Evolutionary conservation across 2,329 filamentous ascomycete species (phyloP), one percentile per base, ranked within the genome.

Genomic region (Neonectria coccinea): DNA sequence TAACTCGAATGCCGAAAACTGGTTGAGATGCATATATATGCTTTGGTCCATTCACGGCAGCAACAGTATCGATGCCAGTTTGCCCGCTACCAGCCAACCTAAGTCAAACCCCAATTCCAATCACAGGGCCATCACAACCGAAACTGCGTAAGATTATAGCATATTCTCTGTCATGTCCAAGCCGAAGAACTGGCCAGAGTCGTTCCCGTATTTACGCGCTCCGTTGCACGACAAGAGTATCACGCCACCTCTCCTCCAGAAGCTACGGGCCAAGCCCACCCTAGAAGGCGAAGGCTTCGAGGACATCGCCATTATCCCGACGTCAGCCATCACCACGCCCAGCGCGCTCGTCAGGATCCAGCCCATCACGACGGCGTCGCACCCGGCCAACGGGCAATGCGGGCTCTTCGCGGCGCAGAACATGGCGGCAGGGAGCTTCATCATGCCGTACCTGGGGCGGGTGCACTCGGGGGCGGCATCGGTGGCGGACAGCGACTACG

Each of bases 381-480:
- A 91, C 71, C 89, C 89, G 0, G 88, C 89, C 12, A 70, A 79
- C 69, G 84, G 85, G 4, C 89, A 91, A 75, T 76, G 73, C 55
- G 89, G 89, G 0, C 85, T 91, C 33, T 90, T 90, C 71, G 88
- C 89, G 4, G 77, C 84, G 1, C 82, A 81, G 8, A 74, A 83
- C 57, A 81, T 91, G 10, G 73, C 79, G 12, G 83, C 88, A 0
- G 87, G 86, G 2, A 78, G 81, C 2, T 84, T 90, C 47, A 82
- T 91, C 54, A 70, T 91, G n/a, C 84, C 85, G 18, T 91, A 91
- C 73, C 79, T 90, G 4, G 89, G 89, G 6, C 78, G 85, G 16
- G 79, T 89, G 51, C 89, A 91, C 76, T 78, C 80, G 16, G 67
- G 75, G 48, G 64, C 73, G 56, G 57, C 73, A 68, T 72, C 76